phyloP scores from a whole-genome alignment of 495 filamentous ascomycete species.

The Glarea lozoyensis region DNA sequence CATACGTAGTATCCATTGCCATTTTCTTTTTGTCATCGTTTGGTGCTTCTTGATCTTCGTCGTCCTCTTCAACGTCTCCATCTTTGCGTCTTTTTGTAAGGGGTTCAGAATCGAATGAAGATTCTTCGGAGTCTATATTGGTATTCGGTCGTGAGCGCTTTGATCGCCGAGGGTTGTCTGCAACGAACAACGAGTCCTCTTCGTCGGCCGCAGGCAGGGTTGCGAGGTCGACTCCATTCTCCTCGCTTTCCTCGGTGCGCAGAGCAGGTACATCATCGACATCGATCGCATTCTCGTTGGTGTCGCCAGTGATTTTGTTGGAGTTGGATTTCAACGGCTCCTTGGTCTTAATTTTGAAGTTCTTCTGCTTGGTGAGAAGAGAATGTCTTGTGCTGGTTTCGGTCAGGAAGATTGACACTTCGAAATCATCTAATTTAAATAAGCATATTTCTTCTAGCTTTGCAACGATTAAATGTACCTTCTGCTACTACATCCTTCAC shows the following conservation, averaged over 20 bases:
- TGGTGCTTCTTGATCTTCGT: no score
- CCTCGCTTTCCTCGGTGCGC: conserved; percentile 30
- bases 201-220: conserved; percentile 30
- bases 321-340: conserved; percentile 50
- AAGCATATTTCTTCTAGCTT: conserved; percentile 12
- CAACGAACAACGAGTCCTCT: conserved; percentile 19
- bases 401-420: conserved; percentile 87
- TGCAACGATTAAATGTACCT: conserved; percentile 42
- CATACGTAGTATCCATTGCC: conserved; percentile 73
- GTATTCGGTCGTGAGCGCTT: conserved; percentile 14
- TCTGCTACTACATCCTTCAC: conserved; percentile 81
- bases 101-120: conserved; percentile 16
- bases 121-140: conserved; percentile 4
- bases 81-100: conserved; percentile 39
- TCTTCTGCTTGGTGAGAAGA: conserved; percentile 75
- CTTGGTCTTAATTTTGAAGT: conserved; percentile 42
- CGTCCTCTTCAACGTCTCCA: conserved; percentile 22
- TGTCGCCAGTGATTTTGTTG: conserved; percentile 46
- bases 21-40: conserved; percentile 84
- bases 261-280: conserved; percentile 33
- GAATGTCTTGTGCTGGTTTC: conserved; percentile 82
- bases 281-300: conserved; percentile 37
- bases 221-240: conserved; percentile 29
- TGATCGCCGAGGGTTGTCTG: conserved; percentile 15
- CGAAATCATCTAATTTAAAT: conserved; percentile 69